Base-by-base conservation (phyloP, 495 filamentous ascomycete genomes). In the Neurospora hispaniola region DNA sequence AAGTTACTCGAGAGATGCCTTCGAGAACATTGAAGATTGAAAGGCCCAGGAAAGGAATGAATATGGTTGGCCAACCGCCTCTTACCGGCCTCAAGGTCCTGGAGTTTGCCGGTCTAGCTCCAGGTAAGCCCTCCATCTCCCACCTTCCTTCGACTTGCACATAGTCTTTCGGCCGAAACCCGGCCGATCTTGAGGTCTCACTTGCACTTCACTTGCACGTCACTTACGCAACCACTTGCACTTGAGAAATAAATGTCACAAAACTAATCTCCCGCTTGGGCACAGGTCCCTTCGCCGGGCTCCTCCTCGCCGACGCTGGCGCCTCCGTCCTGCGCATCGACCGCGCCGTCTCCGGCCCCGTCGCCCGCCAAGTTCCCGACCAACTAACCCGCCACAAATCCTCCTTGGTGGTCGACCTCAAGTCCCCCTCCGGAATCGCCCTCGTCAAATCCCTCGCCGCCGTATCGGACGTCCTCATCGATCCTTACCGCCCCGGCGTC, bases 401-500 rank as follows among this genome's bases (percentile, higher is more conserved):
- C 72, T 94, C 91, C 71, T 88, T 97, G 72, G 86, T 86, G 20
- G 80, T 97, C 14, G 88, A 98, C 81, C 85, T 97, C 14, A 96
- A 94, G 74, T 88, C 89, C 18, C 70, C 87, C 3, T 73, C 79
- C 10, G 93, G 90, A 4, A 79, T 90, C 12, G 80, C 84, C 3
- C 82, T 97, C 3, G 79, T 97, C 41, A 89, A 90, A 73, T 81
- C 85, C 68, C 84, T 98, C 11, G 83, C 91, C 12, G 78, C 80
- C 4, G 76, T 82, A 16, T 88, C 90, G 69, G 94, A 97, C 80
- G 83, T 98, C 48, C 81, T 98, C 16, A 95, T 98, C 77, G 95
- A 98, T 80, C 95, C 95, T 6, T 98, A 91, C 85, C 92, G 95
- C 0, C 95, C 94, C 0, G 93, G 93, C 16, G 92, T 96, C 8